A percentile compares a stretch with the other conserved stretches of the same genome.
phyloP scores from a whole-genome alignment of 1,284 basidiomycete species.

The Leccinum laetum region DNA sequence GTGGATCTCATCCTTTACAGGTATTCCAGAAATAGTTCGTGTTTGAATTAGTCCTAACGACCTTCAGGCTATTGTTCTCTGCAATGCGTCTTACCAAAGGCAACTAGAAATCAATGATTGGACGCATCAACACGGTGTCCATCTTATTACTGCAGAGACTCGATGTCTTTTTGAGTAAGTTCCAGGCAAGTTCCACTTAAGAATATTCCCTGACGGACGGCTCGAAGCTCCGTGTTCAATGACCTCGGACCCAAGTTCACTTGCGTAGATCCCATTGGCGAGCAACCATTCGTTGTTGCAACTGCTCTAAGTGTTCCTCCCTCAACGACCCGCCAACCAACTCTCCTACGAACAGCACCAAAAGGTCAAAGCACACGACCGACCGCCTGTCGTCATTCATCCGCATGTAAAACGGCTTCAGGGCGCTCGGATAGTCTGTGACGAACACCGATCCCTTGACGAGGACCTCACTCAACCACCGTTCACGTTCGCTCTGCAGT shows the following conservation, averaged over 20 bases:
- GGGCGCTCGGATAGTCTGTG: constrained; percentile 78
- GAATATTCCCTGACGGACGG: constrained; percentile 24
- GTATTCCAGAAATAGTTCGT: constrained; percentile 40
- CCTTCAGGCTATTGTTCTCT: constrained; percentile 83
- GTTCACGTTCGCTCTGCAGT: constrained; percentile 91
- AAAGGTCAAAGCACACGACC: constrained; percentile 93
- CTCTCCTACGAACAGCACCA: constrained; percentile 89
- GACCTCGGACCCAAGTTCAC: constrained; percentile 97
- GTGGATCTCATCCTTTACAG: constrained; percentile 71
- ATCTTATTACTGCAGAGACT: constrained; percentile 93
- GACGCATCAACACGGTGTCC: constrained; percentile 86
- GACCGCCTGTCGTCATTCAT: constrained; percentile 52
- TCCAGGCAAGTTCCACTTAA: neutral
- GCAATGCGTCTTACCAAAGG: constrained; percentile 75
- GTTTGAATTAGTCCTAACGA: constrained; percentile 4
- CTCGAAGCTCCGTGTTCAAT: constrained; percentile 83
- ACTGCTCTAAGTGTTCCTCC: constrained; percentile 72
- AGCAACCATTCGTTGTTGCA: constrained; percentile 65
- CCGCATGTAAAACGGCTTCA: constrained; percentile 99
- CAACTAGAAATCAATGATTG: constrained; percentile 96
- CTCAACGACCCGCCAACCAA: constrained; percentile 90
- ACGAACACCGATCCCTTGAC: constrained; percentile 84
- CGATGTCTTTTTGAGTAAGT: constrained; percentile 92
- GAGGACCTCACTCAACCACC: constrained; percentile 77
- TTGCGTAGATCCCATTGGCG: constrained; percentile 94